phyloP scores from a whole-genome alignment of 164 flowering plant genomes.

The Stephania japonica region DNA sequence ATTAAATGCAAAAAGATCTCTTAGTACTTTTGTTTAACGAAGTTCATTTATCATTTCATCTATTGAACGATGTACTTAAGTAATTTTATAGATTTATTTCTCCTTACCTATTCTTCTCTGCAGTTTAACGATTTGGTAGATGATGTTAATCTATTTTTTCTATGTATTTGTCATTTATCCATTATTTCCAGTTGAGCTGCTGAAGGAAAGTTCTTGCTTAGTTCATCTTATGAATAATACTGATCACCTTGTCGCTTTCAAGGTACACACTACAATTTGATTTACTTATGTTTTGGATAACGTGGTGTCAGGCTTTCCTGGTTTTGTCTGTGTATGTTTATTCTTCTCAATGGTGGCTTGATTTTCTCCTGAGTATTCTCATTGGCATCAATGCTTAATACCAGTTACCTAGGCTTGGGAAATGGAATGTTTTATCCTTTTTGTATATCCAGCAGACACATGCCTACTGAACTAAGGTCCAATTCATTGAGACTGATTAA shows the following conservation, averaged over 20 bases:
- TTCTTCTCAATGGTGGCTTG: neutral
- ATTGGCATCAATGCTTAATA: neutral
- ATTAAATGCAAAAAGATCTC: no score
- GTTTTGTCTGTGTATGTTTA: no score
- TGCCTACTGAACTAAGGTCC: neutral
- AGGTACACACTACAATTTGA: constrained; percentile 36
- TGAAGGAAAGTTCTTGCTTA: constrained; percentile 62
- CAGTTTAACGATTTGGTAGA: no score
- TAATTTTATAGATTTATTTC: no score
- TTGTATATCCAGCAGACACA: neutral
- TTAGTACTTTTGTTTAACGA: no score
- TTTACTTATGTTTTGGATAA: neutral
- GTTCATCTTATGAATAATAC: constrained; percentile 53
- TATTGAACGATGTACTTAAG: no score
- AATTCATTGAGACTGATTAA: neutral
- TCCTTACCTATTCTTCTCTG: no score
- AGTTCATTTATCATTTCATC: no score
- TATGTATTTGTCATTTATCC: neutral
- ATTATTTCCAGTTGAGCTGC: constrained; percentile 49
- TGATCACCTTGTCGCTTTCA: constrained; percentile 66
- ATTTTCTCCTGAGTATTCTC: neutral
- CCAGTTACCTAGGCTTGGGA: neutral
- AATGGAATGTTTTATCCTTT: neutral
- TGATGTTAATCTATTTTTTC: no score
- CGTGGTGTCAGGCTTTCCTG: neutral